Conservation (phyloP, 2,329 filamentous ascomycete genomes). For the Fusarium robinianum region DNA sequence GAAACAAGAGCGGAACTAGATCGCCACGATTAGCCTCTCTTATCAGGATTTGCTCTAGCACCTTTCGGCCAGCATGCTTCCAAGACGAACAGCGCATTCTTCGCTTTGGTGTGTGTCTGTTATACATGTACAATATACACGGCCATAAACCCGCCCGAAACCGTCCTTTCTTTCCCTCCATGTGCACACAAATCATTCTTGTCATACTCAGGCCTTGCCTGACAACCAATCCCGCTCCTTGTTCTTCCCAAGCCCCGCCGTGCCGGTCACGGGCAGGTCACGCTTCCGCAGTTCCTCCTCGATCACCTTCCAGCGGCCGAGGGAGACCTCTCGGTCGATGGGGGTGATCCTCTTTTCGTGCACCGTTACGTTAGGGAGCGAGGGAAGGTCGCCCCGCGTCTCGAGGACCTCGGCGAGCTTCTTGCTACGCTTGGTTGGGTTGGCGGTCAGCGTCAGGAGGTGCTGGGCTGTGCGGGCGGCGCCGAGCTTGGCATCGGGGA, state of each 20-base stretch:
- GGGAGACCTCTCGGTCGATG: constrained; percentile 70
- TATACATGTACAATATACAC: constrained; percentile 42
- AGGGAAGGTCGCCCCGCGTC: constrained; percentile 49
- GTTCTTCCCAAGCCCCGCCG: constrained; percentile 45
- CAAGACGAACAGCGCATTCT: constrained; percentile 24
- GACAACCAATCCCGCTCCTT: constrained; percentile 50
- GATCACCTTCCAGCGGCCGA: constrained; percentile 81
- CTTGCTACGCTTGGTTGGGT: constrained; percentile 58
- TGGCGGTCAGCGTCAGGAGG: constrained; percentile 58
- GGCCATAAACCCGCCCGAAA: constrained; percentile 24
- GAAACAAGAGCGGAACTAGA: no score
- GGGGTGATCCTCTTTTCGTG: constrained; percentile 67
- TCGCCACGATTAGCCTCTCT: no score
- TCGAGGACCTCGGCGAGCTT: constrained; percentile 67
- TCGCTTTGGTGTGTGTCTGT: constrained; percentile 36
- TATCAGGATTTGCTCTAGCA: no score
- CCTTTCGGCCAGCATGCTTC: no score
- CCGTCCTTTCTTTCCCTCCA: constrained; percentile 7
- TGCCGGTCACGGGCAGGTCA: constrained; percentile 61
- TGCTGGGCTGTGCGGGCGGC: constrained; percentile 57
- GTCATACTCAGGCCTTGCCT: constrained; percentile 44
- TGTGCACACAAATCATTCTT: no score
- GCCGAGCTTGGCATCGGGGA: constrained; percentile 71
- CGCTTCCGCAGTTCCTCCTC: constrained; percentile 68
- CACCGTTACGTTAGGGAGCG: constrained; percentile 72